A percentile compares a stretch with the other conserved stretches of the same genome.
Evolutionary conservation across 2,329 filamentous ascomycete genomes (phyloP).

Genomic region (Cytospora piceae): DNA sequence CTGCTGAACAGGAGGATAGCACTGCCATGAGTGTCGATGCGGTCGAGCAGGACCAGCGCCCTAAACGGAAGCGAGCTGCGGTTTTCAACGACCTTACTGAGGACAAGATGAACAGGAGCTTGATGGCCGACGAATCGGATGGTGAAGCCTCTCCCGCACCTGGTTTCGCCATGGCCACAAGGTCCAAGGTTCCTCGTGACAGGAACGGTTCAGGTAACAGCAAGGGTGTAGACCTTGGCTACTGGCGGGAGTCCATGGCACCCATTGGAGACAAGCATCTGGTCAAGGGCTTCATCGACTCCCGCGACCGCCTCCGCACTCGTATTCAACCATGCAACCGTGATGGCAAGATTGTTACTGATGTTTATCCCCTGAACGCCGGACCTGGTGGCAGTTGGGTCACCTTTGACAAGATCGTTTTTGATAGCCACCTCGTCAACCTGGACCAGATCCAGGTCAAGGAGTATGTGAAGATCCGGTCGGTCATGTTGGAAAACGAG

Average conservation of each 20-base stretch:
- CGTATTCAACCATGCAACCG: constrained; percentile 57
- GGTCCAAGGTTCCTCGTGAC: constrained; percentile 33
- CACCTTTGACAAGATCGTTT: constrained; percentile 63
- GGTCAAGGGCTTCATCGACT: constrained; percentile 66
- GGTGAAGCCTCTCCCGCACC: constrained; percentile 17
- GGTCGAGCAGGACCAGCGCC: constrained; percentile 37
- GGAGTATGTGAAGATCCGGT: constrained; percentile 63
- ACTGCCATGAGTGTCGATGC: constrained; percentile 14
- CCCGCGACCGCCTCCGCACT: constrained; percentile 62
- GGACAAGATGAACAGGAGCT: constrained; percentile 47
- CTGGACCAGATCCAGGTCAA: constrained; percentile 62
- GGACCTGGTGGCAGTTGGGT: constrained; percentile 68
- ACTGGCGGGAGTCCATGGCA: constrained; percentile 63
- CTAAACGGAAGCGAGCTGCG: constrained; percentile 60
- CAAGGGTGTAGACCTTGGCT: constrained; percentile 58
- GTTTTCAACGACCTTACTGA: constrained; percentile 55
- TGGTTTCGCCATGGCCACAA: constrained; percentile 30
- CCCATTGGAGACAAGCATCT: constrained; percentile 57
- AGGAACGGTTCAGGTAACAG: constrained; percentile 38
- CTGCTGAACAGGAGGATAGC: constrained; percentile 45
- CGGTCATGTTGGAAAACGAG: constrained; percentile 41
- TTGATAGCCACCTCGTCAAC: constrained; percentile 59
- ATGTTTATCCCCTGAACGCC: constrained; percentile 54
- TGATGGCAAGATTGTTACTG: constrained; percentile 50
- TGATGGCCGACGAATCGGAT: constrained; percentile 40